Evolutionary conservation across 345 rosid genomes (phyloP).

Genomic region (Ricinus communis): DNA sequence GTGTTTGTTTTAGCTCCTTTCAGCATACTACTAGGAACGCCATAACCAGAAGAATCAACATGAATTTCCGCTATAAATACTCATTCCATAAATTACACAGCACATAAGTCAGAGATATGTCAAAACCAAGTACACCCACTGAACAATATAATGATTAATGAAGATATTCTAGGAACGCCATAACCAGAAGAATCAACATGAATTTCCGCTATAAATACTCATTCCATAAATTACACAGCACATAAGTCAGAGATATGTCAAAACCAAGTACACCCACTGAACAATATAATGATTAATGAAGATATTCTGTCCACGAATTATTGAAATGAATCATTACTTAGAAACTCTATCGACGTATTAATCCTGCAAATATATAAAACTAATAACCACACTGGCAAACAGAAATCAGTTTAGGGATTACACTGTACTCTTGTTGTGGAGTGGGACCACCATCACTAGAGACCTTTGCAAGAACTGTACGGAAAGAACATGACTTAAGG

Average conservation of each 20-base stretch:
- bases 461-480: constrained; percentile 31
- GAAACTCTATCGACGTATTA: background rate
- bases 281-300: background rate
- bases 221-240: background rate
- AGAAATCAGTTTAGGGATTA: constrained; percentile 31
- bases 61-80: background rate
- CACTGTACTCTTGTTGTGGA: constrained; percentile 41
- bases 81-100: background rate
- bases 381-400: background rate
- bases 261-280: background rate
- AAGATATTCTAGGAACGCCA: too few species aligned
- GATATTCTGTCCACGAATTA: too few species aligned
- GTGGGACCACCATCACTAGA: constrained; percentile 27
- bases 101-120: background rate
- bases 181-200: too few species aligned
- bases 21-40: background rate
- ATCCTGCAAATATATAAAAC: background rate
- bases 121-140: background rate
- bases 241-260: constrained; percentile 2
- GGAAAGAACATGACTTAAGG: constrained; percentile 23
- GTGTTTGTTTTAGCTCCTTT: background rate
- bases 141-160: background rate
- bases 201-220: too few species aligned
- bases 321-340: background rate
- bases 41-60: background rate